phyloP scores from a whole-genome alignment of 306 rosid species.

The Crataegus laevigata region DNA sequence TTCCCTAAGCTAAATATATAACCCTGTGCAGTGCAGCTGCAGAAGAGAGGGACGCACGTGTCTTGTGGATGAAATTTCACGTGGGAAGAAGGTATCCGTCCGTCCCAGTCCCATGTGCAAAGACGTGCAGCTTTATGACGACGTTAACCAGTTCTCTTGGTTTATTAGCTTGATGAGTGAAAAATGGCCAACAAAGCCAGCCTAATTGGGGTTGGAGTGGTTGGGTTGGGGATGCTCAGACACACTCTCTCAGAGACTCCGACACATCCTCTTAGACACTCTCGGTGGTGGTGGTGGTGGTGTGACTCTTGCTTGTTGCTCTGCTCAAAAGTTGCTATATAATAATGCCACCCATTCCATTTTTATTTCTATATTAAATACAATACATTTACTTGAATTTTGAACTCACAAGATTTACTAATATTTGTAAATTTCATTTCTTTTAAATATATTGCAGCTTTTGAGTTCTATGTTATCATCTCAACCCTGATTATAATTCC shows the following conservation, averaged over 20 bases:
- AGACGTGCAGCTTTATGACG: constrained; percentile 16
- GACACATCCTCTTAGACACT: too few relatives aligned
- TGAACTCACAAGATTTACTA: too few relatives aligned
- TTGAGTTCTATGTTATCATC: background rate
- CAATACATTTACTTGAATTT: background rate
- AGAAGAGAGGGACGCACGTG: constrained; percentile 39
- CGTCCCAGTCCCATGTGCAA: constrained; percentile 44
- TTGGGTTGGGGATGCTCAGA: background rate
- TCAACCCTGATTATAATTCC: background rate
- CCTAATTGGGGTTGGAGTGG: constrained; percentile 20
- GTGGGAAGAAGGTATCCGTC: constrained; percentile 26
- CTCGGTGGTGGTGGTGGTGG: too few relatives aligned
- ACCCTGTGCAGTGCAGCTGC: background rate
- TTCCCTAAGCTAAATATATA: background rate
- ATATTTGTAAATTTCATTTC: too few relatives aligned
- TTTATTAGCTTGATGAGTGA: background rate
- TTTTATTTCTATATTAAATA: background rate
- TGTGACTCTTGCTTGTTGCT: background rate
- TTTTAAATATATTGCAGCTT: background rate
- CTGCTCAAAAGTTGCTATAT: background rate
- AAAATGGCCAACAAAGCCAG: constrained; percentile 42
- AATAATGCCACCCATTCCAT: background rate
- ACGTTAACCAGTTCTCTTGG: background rate
- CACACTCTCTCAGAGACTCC: background rate
- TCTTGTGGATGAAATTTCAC: constrained; percentile 41